Percentiles rank a stretch among this genome's conserved stretches.
Conservation (phyloP, 2,329 filamentous ascomycete genomes). For the Chalara sp. region DNA sequence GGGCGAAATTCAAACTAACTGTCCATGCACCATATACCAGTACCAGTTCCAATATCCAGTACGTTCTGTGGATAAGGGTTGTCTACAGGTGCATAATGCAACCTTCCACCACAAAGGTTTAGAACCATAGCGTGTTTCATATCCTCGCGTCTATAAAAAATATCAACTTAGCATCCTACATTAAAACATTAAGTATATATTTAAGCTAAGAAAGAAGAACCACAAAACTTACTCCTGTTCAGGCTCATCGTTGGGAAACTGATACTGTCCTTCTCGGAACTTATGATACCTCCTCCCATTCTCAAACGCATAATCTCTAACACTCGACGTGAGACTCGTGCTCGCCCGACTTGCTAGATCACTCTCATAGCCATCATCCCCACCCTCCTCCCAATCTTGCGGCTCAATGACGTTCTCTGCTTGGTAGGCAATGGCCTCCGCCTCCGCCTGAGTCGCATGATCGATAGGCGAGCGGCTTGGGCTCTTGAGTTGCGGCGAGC, state of each 20-base stretch:
- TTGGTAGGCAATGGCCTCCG: neutral
- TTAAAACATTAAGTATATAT: no score
- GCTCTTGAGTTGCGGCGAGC: no score
- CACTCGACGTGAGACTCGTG: slow-evolving; percentile 20
- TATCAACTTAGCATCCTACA: no score
- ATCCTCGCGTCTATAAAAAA: slow-evolving; percentile 33
- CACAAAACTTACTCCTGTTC: slow-evolving; percentile 38
- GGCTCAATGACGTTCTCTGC: neutral
- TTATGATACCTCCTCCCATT: slow-evolving; percentile 53
- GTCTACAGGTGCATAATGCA: slow-evolving; percentile 43
- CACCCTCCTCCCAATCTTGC: neutral
- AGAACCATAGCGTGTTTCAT: slow-evolving; percentile 31
- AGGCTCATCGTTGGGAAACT: slow-evolving; percentile 51
- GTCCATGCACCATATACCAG: no score
- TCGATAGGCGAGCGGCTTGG: no score
- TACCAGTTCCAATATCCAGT: no score
- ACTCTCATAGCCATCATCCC: neutral
- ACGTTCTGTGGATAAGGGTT: slow-evolving; percentile 35
- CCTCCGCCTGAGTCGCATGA: neutral
- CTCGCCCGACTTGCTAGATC: neutral
- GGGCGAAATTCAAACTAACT: no score
- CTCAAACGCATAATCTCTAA: slow-evolving; percentile 44
- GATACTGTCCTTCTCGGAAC: slow-evolving; percentile 45
- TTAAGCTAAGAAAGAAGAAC: no score
- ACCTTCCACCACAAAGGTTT: slow-evolving; percentile 16